phyloP scores from a whole-genome alignment of 169 alveolate genomes.

The Plasmodium vinckei region DNA sequence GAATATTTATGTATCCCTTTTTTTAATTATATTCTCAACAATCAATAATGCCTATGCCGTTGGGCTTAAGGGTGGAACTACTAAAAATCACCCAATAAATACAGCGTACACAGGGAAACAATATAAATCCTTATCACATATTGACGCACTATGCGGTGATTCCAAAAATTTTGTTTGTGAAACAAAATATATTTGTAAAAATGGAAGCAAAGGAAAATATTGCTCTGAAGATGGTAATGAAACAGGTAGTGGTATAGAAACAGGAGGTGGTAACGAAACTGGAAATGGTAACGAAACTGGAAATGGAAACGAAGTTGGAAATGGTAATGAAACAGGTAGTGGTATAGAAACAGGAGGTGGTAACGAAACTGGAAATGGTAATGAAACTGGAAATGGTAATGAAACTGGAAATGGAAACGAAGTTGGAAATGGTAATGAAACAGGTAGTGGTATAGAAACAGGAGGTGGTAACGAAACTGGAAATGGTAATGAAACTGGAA shows the following conservation, averaged over 20 bases:
- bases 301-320: neutral
- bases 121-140: constrained; percentile 3
- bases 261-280: constrained; percentile 3
- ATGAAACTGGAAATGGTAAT: neutral
- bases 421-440: neutral
- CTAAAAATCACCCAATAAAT: constrained; percentile 8
- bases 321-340: neutral
- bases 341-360: neutral
- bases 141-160: constrained; percentile 2
- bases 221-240: constrained; percentile 1
- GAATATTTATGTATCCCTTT: constrained; percentile 47
- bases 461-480: constrained; percentile 2
- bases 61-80: constrained; percentile 46
- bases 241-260: constrained; percentile 8
- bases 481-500: neutral
- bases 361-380: neutral
- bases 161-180: constrained; percentile 25
- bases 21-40: constrained; percentile 19
- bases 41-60: constrained; percentile 14
- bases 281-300: neutral
- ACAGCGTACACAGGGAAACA: neutral
- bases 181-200: constrained; percentile 3
- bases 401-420: neutral
- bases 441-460: neutral
- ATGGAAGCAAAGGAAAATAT: constrained; percentile 13